Percentiles rank a stretch among this genome's conserved stretches.
Conservation (phyloP, 371 early-diverging fungal genomes). For the Apophysomyces trapeziformis region DNA sequence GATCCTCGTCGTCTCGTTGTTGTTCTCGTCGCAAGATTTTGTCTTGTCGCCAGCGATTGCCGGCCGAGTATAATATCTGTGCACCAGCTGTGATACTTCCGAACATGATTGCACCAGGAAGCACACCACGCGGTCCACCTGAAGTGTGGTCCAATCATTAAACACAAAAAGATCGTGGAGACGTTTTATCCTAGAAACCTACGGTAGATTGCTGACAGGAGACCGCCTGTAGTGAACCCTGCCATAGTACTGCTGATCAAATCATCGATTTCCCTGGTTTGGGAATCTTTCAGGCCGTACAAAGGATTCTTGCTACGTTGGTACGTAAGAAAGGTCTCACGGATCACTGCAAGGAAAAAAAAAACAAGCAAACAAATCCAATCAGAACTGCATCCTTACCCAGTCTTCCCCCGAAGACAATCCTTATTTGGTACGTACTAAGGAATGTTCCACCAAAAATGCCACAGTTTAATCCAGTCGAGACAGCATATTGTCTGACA, state of each 20-base stretch:
- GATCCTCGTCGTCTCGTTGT: slow-evolving; percentile 3
- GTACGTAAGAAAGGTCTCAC: slow-evolving; percentile 58
- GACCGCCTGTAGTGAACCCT: slow-evolving; percentile 61
- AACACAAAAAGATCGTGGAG: no score
- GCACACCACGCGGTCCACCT: slow-evolving; percentile 57
- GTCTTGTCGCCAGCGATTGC: slow-evolving; percentile 48
- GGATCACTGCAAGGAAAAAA: slow-evolving; percentile 29
- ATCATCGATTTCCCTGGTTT: slow-evolving; percentile 60
- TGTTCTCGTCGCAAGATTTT: slow-evolving; percentile 24
- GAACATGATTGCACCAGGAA: slow-evolving; percentile 60
- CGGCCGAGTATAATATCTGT: slow-evolving; percentile 34
- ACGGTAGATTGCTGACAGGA: slow-evolving; percentile 56
- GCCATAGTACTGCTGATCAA: slow-evolving; percentile 63
- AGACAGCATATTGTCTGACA: slow-evolving; percentile 38
- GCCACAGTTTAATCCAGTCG: slow-evolving; percentile 49
- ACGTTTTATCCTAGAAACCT: slow-evolving; percentile 16
- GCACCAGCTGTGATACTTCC: slow-evolving; percentile 41
- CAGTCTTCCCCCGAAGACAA: no score
- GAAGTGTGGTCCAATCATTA: background rate
- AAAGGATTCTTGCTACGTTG: slow-evolving; percentile 59
- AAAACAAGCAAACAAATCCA: background rate
- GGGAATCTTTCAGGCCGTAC: slow-evolving; percentile 61
- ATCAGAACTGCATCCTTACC: no score
- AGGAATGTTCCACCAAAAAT: slow-evolving; percentile 53
- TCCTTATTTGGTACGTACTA: slow-evolving; percentile 28